These are phyloP conservation scores for Dorcoceras hygrometricum DNA, from an alignment of 257 asterid species.

Conservation along the genomic window DNA sequence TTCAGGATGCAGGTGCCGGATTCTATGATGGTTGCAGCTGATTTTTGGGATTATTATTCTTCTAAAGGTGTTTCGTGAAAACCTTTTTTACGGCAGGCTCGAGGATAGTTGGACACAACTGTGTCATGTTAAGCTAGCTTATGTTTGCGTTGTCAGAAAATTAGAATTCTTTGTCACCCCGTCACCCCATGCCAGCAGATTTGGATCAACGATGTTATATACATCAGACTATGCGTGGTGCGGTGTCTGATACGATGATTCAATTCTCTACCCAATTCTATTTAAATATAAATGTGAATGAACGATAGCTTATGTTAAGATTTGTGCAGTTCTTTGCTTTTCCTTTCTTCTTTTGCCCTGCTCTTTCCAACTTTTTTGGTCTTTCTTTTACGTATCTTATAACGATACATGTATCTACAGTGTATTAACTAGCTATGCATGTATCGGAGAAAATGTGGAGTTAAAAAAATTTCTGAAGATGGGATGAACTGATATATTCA, in stretches of 20 bases:
- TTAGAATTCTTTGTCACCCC: not conserved
- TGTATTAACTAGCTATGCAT: not conserved
- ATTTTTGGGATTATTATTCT: conserved; percentile 9
- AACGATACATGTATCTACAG: not conserved
- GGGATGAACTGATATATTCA: not conserved
- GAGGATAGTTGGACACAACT: conserved; percentile 6
- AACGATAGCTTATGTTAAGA: conserved; percentile 1
- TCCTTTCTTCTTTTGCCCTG: not conserved
- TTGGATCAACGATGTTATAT: not conserved
- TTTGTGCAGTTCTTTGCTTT: not conserved
- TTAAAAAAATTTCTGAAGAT: not conserved
- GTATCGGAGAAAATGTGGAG: not conserved
- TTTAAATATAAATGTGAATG: conserved; percentile 19
- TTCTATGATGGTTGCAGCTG: conserved; percentile 41
- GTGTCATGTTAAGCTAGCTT: not conserved
- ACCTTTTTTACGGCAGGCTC: conserved; percentile 22
- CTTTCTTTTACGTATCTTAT: not conserved
- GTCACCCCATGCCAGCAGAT: not conserved
- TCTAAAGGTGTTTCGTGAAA: conserved; percentile 9
- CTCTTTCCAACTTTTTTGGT: not conserved
- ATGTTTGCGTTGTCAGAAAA: not conserved
- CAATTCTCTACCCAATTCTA: conserved; percentile 19
- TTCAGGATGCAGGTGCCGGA: conserved; percentile 90
- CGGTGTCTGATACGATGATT: conserved; percentile 10
- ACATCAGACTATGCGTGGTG: conserved; percentile 16